Percentiles rank a stretch among this genome's conserved stretches.
These are phyloP conservation scores for Grigorovia yakushimaensis DNA, from an alignment of 805 yeast genomes.

Conservation along the genomic window DNA sequence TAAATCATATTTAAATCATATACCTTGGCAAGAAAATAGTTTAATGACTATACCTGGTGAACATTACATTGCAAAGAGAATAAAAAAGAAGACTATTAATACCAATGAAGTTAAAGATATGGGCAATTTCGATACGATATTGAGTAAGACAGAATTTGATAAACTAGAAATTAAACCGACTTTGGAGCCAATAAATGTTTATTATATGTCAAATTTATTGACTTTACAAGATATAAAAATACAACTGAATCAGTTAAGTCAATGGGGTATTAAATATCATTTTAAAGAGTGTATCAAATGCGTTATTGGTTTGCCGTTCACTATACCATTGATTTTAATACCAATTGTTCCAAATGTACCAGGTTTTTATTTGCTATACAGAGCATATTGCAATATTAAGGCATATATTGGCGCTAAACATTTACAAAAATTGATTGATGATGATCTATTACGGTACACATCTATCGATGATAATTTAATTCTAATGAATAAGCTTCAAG, in stretches of 20 bases:
- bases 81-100: slow-evolving; percentile 6
- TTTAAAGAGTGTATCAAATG: slow-evolving; percentile 43
- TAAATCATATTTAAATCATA: slow-evolving; percentile 43
- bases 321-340: slow-evolving; percentile 67
- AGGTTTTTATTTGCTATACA: slow-evolving; percentile 72
- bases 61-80: slow-evolving; percentile 37
- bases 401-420: slow-evolving; percentile 70
- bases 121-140: slow-evolving; percentile 2
- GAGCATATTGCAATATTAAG: slow-evolving; percentile 76
- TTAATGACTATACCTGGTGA: slow-evolving; percentile 69
- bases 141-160: slow-evolving; percentile 13
- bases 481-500: background rate
- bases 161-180: slow-evolving; percentile 4
- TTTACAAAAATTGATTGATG: slow-evolving; percentile 44
- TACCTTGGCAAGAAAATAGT: slow-evolving; percentile 75
- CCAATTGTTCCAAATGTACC: slow-evolving; percentile 92
- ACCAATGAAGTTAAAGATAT: background rate
- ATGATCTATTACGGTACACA: slow-evolving; percentile 28
- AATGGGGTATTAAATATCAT: slow-evolving; percentile 42
- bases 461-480: slow-evolving; percentile 17
- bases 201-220: slow-evolving; percentile 8
- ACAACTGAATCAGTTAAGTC: slow-evolving; percentile 37
- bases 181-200: slow-evolving; percentile 34
- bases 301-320: slow-evolving; percentile 58
- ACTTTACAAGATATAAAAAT: slow-evolving; percentile 18